Evolutionary conservation across 305 asterid species (phyloP), one percentile per base, ranked within the genome.

Genomic region (Fraxinus sp.): DNA sequence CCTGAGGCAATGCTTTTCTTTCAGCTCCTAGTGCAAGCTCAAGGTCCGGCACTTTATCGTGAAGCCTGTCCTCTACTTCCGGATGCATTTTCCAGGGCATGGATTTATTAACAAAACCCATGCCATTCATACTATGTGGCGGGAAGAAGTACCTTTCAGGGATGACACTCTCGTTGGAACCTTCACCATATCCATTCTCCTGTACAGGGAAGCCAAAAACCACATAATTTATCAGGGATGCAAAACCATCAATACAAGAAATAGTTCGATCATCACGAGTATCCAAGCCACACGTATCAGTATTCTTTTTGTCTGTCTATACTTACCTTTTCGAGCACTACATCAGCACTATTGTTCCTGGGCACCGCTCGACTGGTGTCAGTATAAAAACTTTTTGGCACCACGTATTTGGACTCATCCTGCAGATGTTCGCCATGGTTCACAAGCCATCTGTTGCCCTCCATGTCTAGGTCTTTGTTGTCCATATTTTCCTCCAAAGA

Each of bases 11-110:
- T 6, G 84, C 82, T 24, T 82, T 85, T 55, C 83, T 87, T 82
- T 94, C 97, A 33, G 91, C 93, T 82, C 94, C 94, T 89, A 95
- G 87, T 79, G 93, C 97, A 79, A 95, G 98, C 91, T 95, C 97
- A 22, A 95, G 98, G 86, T 90, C 92, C 2, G 97, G 98, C 20
- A 86, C 84, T 86, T 83, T 88, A 20, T 89, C 93, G 20, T 81
- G 88, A 71, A 85, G 80, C 81, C 43, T 79, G 72, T 86, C 91
- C 82, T 89, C 90, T 79, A 87, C 92, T 52, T 76, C 70, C 74
- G 85, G 66, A 81, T 71, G 87, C 83, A 70, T 64, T 87, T 85
- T 90, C 93, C 91, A 84, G 39, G 89, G 90, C 64, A 20, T 75
- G 7, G 87, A 79, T 83, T 86, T 89, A 1, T 55, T 86, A 41